Conservation (phyloP, 1,139 yeast species). For the Scheffersomyces segobiensis region DNA sequence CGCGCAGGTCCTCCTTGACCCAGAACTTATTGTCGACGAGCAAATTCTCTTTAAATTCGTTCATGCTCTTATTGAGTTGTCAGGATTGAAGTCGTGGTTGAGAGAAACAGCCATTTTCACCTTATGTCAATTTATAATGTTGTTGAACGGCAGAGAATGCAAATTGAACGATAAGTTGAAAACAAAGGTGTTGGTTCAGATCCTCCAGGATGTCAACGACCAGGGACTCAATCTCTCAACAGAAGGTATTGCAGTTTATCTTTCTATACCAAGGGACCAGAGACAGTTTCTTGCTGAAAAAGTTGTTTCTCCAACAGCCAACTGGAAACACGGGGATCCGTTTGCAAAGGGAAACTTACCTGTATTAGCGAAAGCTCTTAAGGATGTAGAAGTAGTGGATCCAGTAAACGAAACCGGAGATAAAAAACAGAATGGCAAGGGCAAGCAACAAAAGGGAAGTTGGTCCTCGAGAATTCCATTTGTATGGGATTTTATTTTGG, state of each 20-base stretch:
- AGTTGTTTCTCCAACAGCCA: constrained; percentile 29
- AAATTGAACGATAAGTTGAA: constrained; percentile 21
- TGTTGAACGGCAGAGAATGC: constrained; percentile 5
- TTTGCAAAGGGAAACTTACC: constrained; percentile 65
- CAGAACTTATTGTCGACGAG: constrained; percentile 20
- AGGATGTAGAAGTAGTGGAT: constrained; percentile 50
- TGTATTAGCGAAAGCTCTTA: constrained; percentile 61
- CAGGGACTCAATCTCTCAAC: constrained; percentile 62
- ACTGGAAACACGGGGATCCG: constrained; percentile 78
- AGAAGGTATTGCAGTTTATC: constrained; percentile 79
- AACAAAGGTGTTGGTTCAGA: constrained; percentile 24
- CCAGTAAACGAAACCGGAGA: constrained; percentile 33
- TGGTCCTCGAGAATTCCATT: constrained; percentile 84
- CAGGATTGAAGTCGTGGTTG: constrained; percentile 76
- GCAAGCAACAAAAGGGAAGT: constrained; percentile 53
- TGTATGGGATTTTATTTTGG: constrained; percentile 74
- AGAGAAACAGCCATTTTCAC: constrained; percentile 80
- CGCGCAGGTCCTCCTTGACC: constrained; percentile 44
- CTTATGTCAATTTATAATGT: constrained; percentile 51
- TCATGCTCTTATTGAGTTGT: constrained; percentile 54
- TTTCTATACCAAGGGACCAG: constrained; percentile 42
- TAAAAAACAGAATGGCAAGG: constrained; percentile 7
- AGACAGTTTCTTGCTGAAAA: constrained; percentile 26
- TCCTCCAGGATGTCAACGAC: constrained; percentile 49
- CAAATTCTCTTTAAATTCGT: constrained; percentile 41